Evolutionary conservation across 2,329 filamentous ascomycete genomes (phyloP).

Genomic region (Aspergillus sp.): DNA sequence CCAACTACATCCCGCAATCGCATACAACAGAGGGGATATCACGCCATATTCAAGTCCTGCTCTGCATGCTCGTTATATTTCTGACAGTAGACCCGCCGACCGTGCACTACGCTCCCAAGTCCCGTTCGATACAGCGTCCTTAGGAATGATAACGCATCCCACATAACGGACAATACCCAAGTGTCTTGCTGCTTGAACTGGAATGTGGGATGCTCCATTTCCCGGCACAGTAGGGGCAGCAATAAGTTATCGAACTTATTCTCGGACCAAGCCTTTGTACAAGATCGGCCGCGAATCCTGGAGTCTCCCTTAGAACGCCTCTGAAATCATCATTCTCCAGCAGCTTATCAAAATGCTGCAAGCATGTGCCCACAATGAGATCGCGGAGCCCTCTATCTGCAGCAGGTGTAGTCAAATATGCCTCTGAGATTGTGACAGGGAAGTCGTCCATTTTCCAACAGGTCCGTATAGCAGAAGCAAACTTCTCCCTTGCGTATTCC

Average conservation of each 20-base stretch:
- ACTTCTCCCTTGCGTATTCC: slow-evolving; percentile 20
- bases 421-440: slow-evolving; percentile 6
- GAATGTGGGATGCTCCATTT: background rate
- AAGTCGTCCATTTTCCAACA: slow-evolving; percentile 26
- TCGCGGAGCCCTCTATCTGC: slow-evolving; percentile 14
- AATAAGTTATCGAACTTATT: background rate
- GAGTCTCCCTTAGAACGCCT: slow-evolving; percentile 2
- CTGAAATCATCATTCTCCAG: slow-evolving; percentile 10
- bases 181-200: background rate
- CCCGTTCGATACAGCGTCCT: background rate
- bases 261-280: background rate
- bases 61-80: background rate
- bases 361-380: slow-evolving; percentile 1
- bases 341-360: slow-evolving; percentile 9
- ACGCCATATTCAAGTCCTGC: background rate
- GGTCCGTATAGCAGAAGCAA: slow-evolving; percentile 11
- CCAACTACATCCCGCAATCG: background rate
- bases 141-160: background rate
- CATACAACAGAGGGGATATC: background rate
- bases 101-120: too few relatives aligned
- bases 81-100: background rate
- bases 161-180: background rate
- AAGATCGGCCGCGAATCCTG: slow-evolving; percentile 11
- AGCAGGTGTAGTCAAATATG: slow-evolving; percentile 4
- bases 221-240: background rate